Percentiles rank a stretch among this genome's conserved stretches.
Evolutionary conservation across 345 rosid genomes (phyloP).

Genomic region (Salix viminalis): DNA sequence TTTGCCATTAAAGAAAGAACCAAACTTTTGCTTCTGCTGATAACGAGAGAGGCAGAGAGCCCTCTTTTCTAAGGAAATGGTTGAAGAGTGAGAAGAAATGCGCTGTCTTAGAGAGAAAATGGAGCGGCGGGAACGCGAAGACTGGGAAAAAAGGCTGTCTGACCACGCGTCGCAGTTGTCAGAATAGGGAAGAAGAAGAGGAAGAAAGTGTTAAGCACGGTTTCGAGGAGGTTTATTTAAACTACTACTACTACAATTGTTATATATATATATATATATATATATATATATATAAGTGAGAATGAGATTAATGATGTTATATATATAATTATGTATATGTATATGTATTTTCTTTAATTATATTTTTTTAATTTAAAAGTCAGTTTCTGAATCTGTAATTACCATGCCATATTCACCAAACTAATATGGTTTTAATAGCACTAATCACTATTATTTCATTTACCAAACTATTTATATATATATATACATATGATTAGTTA

Average conservation of each 20-base stretch:
- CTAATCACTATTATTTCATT: too few species aligned
- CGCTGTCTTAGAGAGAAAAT: not conserved
- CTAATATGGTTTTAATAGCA: too few species aligned
- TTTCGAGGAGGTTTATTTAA: not conserved
- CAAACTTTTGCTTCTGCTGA: not conserved
- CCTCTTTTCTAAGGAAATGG: not conserved
- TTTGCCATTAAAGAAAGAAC: conserved; percentile 19
- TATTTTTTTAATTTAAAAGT: too few species aligned
- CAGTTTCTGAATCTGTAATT: too few species aligned
- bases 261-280: not conserved
- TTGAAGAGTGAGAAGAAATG: not conserved
- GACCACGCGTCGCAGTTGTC: conserved; percentile 5
- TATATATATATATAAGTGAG: not conserved
- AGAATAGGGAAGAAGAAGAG: not conserved
- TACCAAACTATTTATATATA: too few species aligned
- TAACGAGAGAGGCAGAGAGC: not conserved
- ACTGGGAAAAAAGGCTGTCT: not conserved
- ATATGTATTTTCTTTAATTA: too few species aligned
- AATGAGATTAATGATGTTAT: too few species aligned
- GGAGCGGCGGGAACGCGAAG: conserved; percentile 19
- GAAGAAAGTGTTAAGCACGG: not conserved
- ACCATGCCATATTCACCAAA: too few species aligned
- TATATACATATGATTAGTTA: too few species aligned
- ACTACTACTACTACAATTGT: not conserved
- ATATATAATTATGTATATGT: too few species aligned